These are phyloP conservation scores for Mimosa bimucronata DNA, from an alignment of 306 rosid genomes.

Conservation along the genomic window DNA sequence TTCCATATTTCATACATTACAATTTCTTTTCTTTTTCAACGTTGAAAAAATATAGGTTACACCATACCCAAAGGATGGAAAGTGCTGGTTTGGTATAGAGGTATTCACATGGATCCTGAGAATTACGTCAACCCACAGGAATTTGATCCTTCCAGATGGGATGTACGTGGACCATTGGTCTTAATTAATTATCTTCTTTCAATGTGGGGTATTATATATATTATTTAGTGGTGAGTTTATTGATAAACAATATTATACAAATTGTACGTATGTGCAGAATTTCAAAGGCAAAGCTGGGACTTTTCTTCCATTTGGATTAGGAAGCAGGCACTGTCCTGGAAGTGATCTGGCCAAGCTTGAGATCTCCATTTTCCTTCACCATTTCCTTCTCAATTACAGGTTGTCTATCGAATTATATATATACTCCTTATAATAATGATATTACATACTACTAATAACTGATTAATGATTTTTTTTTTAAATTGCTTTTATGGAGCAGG, in stretches of 20 bases:
- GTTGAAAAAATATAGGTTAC: conserved; percentile 45
- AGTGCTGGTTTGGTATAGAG: conserved; percentile 68
- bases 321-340: conserved; percentile 68
- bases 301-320: conserved; percentile 68
- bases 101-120: conserved; percentile 74
- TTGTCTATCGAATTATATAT: not conserved
- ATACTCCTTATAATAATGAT: not conserved
- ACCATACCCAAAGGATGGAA: conserved; percentile 77
- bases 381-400: conserved; percentile 66
- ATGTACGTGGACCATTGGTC: conserved; percentile 38
- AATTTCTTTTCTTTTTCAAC: not conserved
- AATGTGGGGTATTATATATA: no score
- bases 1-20: not conserved
- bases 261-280: conserved; percentile 43
- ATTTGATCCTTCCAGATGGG: conserved; percentile 73
- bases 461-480: not conserved
- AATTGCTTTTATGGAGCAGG: conserved; percentile 37
- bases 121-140: conserved; percentile 53
- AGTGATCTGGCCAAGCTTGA: conserved; percentile 63
- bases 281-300: conserved; percentile 54
- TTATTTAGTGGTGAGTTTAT: not conserved
- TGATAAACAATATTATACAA: not conserved
- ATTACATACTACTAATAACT: not conserved
- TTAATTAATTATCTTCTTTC: not conserved
- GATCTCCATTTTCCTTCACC: conserved; percentile 63